These are phyloP conservation scores for Drosera capensis DNA, from an alignment of 148 eudicot genomes.

Conservation along the genomic window DNA sequence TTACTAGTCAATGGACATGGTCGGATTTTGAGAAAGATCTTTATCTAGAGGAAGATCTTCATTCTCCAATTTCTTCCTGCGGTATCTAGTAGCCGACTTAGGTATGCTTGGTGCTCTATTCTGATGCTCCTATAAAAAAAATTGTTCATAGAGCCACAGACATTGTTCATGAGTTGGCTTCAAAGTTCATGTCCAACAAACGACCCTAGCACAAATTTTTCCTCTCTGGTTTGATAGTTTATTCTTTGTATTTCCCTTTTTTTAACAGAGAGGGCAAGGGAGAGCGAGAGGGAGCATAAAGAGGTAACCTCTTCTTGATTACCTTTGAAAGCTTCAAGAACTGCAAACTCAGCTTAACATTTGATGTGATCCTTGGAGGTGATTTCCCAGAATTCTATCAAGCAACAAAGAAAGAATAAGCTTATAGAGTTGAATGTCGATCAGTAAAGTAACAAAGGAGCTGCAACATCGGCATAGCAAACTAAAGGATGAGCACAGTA, in stretches of 20 bases:
- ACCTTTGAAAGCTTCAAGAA: conserved; percentile 86
- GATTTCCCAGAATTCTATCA: conserved; percentile 50
- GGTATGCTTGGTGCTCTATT: conserved; percentile 44
- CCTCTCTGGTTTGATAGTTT: no score
- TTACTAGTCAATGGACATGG: conserved; percentile 69
- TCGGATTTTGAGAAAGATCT: conserved; percentile 63
- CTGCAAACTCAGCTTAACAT: conserved; percentile 85
- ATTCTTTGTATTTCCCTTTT: background rate
- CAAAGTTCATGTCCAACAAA: background rate
- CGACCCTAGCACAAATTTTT: no score
- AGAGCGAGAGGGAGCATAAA: background rate
- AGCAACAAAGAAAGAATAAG: no score
- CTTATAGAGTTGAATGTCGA: no score
- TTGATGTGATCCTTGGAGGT: conserved; percentile 87
- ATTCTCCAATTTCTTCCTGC: conserved; percentile 76
- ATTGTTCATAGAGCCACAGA: background rate
- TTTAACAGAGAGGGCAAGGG: background rate
- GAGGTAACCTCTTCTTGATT: no score
- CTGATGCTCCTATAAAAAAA: conserved; percentile 43
- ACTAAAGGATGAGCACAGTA: no score
- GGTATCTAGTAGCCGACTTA: conserved; percentile 83
- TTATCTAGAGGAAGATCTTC: conserved; percentile 72
- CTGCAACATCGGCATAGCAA: no score
- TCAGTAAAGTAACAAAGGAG: no score
- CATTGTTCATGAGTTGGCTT: background rate